Evolutionary conservation across 495 filamentous ascomycete species (phyloP).

Genomic region (Coniosporium apollinis): DNA sequence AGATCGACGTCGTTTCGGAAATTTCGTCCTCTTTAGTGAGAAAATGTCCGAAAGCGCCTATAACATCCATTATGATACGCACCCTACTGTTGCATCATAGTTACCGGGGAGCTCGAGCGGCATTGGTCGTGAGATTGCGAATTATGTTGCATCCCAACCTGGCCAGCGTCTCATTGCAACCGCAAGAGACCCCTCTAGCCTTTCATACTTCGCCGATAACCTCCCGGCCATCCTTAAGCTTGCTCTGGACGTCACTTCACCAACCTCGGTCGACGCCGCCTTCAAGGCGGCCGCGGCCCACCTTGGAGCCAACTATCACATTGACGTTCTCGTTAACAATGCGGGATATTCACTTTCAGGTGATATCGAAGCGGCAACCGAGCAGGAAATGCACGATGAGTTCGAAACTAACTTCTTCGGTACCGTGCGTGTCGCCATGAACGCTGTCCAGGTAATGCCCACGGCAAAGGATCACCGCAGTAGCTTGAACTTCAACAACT

Average conservation of each 20-base stretch:
- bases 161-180: constrained; percentile 1
- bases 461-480: background rate
- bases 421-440: constrained; percentile 1
- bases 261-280: background rate
- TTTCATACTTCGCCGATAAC: constrained; percentile 1
- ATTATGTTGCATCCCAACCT: background rate
- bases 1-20: too few relatives aligned
- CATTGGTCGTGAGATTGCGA: constrained; percentile 1
- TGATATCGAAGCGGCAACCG: constrained; percentile 1
- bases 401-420: constrained; percentile 1
- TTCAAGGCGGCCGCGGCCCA: background rate
- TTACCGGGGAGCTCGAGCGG: background rate
- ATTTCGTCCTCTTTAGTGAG: too few relatives aligned
- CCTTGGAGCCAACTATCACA: constrained; percentile 1
- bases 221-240: background rate
- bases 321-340: background rate
- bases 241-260: constrained; percentile 1
- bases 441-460: constrained; percentile 1
- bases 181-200: constrained; percentile 1
- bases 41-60: too few relatives aligned
- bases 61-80: too few relatives aligned
- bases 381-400: constrained; percentile 5
- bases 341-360: constrained; percentile 1
- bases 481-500: background rate
- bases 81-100: constrained; percentile 1